Conservation (phyloP, 176 grass and related monocot species). For the Eleusine indica region DNA sequence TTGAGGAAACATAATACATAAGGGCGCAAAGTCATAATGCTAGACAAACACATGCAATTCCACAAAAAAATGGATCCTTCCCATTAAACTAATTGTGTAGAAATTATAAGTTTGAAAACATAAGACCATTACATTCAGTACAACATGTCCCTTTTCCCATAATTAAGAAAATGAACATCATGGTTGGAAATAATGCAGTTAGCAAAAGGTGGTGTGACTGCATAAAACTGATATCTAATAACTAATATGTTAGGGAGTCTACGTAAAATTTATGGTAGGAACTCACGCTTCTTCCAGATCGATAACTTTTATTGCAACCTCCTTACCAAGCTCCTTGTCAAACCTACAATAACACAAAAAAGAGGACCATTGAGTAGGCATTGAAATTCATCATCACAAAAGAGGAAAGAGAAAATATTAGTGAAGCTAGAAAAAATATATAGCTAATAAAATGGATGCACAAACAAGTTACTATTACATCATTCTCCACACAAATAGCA, state of each 20-base stretch:
- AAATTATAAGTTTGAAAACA: neutral
- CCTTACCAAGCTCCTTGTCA: slow-evolving; percentile 88
- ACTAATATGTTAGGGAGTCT: slow-evolving; percentile 21
- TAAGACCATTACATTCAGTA: neutral
- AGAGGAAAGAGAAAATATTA: slow-evolving; percentile 7
- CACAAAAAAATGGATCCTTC: neutral
- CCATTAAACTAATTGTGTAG: neutral
- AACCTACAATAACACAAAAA: slow-evolving; percentile 56
- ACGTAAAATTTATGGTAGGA: slow-evolving; percentile 26
- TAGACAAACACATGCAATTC: slow-evolving; percentile 11
- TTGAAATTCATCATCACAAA: slow-evolving; percentile 17
- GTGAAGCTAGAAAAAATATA: neutral
- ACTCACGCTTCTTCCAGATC: slow-evolving; percentile 99
- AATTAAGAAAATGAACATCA: slow-evolving; percentile 17
- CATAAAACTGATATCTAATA: neutral
- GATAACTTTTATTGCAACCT: slow-evolving; percentile 98
- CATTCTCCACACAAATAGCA: slow-evolving; percentile 15
- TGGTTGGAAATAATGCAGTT: slow-evolving; percentile 23
- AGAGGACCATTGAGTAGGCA: slow-evolving; percentile 9
- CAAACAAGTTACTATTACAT: neutral
- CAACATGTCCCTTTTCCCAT: neutral
- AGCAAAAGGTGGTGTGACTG: neutral
- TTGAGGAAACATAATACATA: neutral
- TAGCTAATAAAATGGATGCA: slow-evolving; percentile 18
- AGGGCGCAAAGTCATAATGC: neutral